Conservation (phyloP, 2,329 filamentous ascomycete genomes). For the Cercospora janseana region DNA sequence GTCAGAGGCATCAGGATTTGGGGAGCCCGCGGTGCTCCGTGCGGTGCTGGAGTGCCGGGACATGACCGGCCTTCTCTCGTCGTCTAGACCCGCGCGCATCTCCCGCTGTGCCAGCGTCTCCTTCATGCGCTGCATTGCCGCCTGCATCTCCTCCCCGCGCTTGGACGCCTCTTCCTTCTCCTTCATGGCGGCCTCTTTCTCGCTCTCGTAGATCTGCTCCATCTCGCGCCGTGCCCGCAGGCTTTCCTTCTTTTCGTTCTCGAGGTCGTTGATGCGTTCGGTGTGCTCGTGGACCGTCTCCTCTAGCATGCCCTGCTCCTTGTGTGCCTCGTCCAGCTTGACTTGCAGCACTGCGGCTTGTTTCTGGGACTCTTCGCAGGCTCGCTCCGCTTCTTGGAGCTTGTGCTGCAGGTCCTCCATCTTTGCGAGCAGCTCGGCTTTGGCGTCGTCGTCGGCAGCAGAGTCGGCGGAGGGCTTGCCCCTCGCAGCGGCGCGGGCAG, state of each 20-base stretch:
- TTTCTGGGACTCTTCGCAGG: conserved; percentile 65
- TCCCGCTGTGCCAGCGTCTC: conserved; percentile 79
- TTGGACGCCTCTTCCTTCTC: conserved; percentile 87
- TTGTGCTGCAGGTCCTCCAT: conserved; percentile 83
- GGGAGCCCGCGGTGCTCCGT: conserved; percentile 47
- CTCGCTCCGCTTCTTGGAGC: conserved; percentile 78
- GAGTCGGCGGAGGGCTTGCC: conserved; percentile 43
- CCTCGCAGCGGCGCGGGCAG: conserved; percentile 68
- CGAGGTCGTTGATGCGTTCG: conserved; percentile 74
- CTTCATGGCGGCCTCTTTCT: conserved; percentile 80
- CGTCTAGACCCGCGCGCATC: conserved; percentile 50
- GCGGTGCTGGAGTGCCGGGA: conserved; percentile 33
- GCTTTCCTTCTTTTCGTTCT: conserved; percentile 81
- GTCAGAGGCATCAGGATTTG: conserved; percentile 58
- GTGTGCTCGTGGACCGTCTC: conserved; percentile 84
- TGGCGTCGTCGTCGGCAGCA: conserved; percentile 59
- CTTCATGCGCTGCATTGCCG: conserved; percentile 86
- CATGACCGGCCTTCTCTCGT: conserved; percentile 54
- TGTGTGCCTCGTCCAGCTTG: conserved; percentile 77
- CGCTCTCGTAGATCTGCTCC: conserved; percentile 87
- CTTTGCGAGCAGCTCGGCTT: conserved; percentile 73
- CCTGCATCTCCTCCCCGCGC: conserved; percentile 85
- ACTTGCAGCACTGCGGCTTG: conserved; percentile 82
- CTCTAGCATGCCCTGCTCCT: conserved; percentile 82
- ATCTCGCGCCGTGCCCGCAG: conserved; percentile 83